Base-by-base conservation (phyloP, 1,139 yeast genomes). In the Lodderomyces pseudojiufengensis region DNA sequence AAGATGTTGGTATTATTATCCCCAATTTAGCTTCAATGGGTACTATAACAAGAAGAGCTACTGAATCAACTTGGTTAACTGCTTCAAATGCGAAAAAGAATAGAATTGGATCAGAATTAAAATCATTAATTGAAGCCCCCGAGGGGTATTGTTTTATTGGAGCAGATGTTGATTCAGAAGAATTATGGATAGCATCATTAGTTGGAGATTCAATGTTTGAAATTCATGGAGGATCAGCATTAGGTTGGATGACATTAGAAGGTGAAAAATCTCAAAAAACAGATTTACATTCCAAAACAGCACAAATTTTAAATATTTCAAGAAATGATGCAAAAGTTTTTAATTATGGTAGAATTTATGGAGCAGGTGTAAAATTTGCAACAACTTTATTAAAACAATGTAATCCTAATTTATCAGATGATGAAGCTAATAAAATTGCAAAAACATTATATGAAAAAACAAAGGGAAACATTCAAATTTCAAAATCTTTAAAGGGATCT, bases 191-290 rank as follows among this genome's bases (percentile, higher is more conserved):
- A 48, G 98, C 98, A 0, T 84, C 97, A 20, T 65, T 94, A 27
- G 80, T 92, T 33, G 97, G 98, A 2, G 99, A 94, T 57, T 81
- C 97, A 0, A 76, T 82, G 38, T 86, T 92, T 57, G 78, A 82
- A 34, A 65, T 85, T 27, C 99, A 94, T 56, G 99, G 98, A 3
- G 95, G 95, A 11, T 87, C 98, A 0, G 95, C 97, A 0, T 72
- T 94, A 37, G 97, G 98, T 1, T 94, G 98, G 98, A 94, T 94
- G 99, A 90, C 97, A 2, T 69, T 94, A 37, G 99, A 94, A 65
- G 99, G 99, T 12, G 82, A 92, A 15, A 94, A 94, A 59, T 68
- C 65, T 39, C 92, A 84, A 41, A 94, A 90, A 9, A 94, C 98
- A 0, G 99, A 94, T 61, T 63, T 94, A 46, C 99, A 94, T 55